Evolutionary conservation across 1,139 yeast species (phyloP).

Genomic region (Wickerhamomyces sp.): DNA sequence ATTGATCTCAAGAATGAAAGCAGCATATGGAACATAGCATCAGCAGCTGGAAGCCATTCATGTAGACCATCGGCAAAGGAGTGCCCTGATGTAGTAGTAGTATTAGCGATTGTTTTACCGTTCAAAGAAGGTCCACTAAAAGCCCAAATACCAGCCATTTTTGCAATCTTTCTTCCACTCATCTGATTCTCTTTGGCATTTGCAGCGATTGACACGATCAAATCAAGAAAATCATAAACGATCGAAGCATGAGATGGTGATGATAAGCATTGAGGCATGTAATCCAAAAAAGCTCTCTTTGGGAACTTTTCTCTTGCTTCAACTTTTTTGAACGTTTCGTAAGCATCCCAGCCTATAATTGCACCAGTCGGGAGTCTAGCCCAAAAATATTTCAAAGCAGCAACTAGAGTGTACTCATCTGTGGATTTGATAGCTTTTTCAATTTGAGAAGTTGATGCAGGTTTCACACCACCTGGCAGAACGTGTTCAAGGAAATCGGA

Average conservation of each 20-base stretch:
- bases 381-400: constrained; percentile 81
- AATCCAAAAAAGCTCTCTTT: constrained; percentile 65
- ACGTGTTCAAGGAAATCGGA: constrained; percentile 46
- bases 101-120: constrained; percentile 7
- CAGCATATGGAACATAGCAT: constrained; percentile 78
- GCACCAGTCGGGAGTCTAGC: constrained; percentile 76
- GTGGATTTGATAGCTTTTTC: constrained; percentile 37
- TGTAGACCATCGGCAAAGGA: constrained; percentile 67
- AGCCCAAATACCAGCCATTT: constrained; percentile 89
- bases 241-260: constrained; percentile 88
- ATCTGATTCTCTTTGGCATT: constrained; percentile 74
- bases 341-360: constrained; percentile 82
- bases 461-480: constrained; percentile 42
- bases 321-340: constrained; percentile 58
- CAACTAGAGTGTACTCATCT: constrained; percentile 64
- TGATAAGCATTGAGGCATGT: constrained; percentile 78
- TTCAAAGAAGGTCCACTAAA: constrained; percentile 38
- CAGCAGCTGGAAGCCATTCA: constrained; percentile 77
- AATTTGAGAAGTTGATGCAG: constrained; percentile 35
- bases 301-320: constrained; percentile 66
- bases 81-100: constrained; percentile 22
- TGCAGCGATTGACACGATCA: constrained; percentile 75
- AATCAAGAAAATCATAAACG: constrained; percentile 80
- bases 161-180: constrained; percentile 74
- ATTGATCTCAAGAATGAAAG: constrained; percentile 76